Percentiles rank a stretch among this genome's conserved stretches.
Evolutionary conservation across 164 flowering plant species (phyloP).

Genomic region (Chimonanthus praecox): DNA sequence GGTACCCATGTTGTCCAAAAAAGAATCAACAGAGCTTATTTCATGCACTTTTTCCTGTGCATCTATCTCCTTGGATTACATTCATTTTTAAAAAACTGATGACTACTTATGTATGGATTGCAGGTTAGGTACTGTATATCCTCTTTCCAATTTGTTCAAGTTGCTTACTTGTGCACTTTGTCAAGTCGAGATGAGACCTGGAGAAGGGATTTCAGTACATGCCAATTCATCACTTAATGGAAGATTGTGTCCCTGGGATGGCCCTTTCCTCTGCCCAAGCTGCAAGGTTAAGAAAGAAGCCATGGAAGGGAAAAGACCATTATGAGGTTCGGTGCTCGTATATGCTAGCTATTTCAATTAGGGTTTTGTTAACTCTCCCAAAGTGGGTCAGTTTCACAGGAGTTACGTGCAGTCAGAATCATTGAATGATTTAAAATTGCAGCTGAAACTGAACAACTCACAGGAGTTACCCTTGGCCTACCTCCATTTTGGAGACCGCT

Average conservation of each 20-base stretch:
- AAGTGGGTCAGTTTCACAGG: not conserved
- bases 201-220: slow-evolving; percentile 88
- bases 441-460: not conserved
- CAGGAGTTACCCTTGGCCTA: not conserved
- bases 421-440: not conserved
- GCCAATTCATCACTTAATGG: slow-evolving; percentile 48
- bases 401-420: not conserved
- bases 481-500: not conserved
- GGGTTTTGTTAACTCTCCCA: not conserved
- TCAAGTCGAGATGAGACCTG: slow-evolving; percentile 84
- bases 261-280: slow-evolving; percentile 87
- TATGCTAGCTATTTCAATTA: not conserved
- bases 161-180: slow-evolving; percentile 92
- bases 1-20: too few species aligned
- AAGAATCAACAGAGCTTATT: too few species aligned
- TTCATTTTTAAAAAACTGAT: not conserved
- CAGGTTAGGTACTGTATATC: slow-evolving; percentile 91
- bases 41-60: not conserved
- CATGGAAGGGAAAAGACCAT: slow-evolving; percentile 92
- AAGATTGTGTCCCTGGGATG: slow-evolving; percentile 90
- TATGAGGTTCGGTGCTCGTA: slow-evolving; percentile 37
- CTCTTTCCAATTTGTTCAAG: slow-evolving; percentile 94
- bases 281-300: slow-evolving; percentile 96
- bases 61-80: not conserved
- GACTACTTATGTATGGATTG: slow-evolving; percentile 14